Conservation (phyloP, 192 early-diverging fungal genomes). For the Podila horticola region DNA sequence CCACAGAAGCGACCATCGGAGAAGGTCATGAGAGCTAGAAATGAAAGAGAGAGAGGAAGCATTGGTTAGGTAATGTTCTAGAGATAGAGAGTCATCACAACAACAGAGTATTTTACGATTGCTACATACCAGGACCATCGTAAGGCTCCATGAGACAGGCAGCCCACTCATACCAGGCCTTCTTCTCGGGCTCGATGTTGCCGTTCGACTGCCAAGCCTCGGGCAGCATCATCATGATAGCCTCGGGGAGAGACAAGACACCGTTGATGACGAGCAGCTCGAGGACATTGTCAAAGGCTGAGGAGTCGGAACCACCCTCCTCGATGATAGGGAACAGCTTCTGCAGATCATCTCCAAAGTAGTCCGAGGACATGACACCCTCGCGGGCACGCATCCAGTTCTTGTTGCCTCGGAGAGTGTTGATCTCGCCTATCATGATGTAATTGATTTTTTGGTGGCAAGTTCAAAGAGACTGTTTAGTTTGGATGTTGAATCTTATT, state of each 20-base stretch:
- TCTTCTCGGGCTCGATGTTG: constrained; percentile 85
- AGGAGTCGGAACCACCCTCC: constrained; percentile 95
- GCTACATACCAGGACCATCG: constrained; percentile 85
- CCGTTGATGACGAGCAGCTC: constrained; percentile 95
- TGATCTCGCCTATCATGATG: constrained; percentile 85
- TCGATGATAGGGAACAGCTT: constrained; percentile 94
- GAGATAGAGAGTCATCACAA: neutral
- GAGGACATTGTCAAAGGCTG: constrained; percentile 96
- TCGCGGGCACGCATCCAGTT: constrained; percentile 99
- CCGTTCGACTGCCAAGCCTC: constrained; percentile 97
- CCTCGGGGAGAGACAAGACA: constrained; percentile 90
- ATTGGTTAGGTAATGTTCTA: neutral
- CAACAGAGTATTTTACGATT: neutral
- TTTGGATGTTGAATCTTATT: constrained; percentile 13
- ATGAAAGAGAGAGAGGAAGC: neutral
- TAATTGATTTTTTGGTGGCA: neutral
- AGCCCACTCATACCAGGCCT: constrained; percentile 98
- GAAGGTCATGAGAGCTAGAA: constrained; percentile 88
- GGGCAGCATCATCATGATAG: constrained; percentile 99
- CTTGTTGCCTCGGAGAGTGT: constrained; percentile 98
- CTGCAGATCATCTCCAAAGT: constrained; percentile 82
- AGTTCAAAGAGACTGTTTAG: neutral
- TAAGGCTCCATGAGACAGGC: constrained; percentile 98
- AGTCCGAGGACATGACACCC: constrained; percentile 88
- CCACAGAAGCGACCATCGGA: constrained; percentile 97